A percentile compares a stretch with the other conserved stretches of the same genome.
phyloP scores from a whole-genome alignment of 805 yeast species.

The Metahyphopichia silvanorum region DNA sequence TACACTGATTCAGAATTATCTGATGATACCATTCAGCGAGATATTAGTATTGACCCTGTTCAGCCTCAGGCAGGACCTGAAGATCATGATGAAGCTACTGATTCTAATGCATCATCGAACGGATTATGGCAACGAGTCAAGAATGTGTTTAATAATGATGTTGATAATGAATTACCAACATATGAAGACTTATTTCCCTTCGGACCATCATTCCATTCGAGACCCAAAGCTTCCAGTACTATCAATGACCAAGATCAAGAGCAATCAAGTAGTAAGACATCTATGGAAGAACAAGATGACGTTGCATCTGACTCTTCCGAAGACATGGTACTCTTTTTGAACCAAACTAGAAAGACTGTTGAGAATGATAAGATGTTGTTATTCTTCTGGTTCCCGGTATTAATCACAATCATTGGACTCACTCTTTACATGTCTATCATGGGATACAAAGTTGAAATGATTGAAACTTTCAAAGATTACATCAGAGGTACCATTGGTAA shows the following conservation, averaged over 20 bases:
- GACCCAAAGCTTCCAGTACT: slow-evolving; percentile 35
- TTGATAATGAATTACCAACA: slow-evolving; percentile 50
- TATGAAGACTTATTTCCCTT: slow-evolving; percentile 76
- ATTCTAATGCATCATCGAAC: not conserved
- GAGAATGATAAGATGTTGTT: slow-evolving; percentile 79
- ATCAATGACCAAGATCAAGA: slow-evolving; percentile 23
- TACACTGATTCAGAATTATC: slow-evolving; percentile 10
- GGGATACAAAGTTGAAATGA: slow-evolving; percentile 35
- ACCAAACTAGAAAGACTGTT: slow-evolving; percentile 45
- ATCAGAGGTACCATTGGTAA: slow-evolving; percentile 39
- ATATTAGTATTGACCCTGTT: slow-evolving; percentile 1
- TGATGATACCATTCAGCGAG: slow-evolving; percentile 10
- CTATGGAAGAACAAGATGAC: slow-evolving; percentile 27
- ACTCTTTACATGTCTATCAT: slow-evolving; percentile 41
- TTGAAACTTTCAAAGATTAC: slow-evolving; percentile 30
- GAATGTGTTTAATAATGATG: slow-evolving; percentile 36
- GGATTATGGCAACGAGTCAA: slow-evolving; percentile 44
- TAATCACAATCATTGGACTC: slow-evolving; percentile 52
- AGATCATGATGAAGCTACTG: slow-evolving; percentile 3
- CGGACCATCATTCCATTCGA: slow-evolving; percentile 26
- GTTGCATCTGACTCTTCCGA: slow-evolving; percentile 41
- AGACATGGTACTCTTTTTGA: slow-evolving; percentile 39
- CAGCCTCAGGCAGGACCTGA: slow-evolving; percentile 2
- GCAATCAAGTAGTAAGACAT: too few relatives aligned
- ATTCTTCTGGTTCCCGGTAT: slow-evolving; percentile 88